A percentile compares a stretch with the other conserved stretches of the same genome.
Evolutionary conservation across 208 protist genomes (phyloP).

Genomic region (Acanthamoeba culbertsoni): DNA sequence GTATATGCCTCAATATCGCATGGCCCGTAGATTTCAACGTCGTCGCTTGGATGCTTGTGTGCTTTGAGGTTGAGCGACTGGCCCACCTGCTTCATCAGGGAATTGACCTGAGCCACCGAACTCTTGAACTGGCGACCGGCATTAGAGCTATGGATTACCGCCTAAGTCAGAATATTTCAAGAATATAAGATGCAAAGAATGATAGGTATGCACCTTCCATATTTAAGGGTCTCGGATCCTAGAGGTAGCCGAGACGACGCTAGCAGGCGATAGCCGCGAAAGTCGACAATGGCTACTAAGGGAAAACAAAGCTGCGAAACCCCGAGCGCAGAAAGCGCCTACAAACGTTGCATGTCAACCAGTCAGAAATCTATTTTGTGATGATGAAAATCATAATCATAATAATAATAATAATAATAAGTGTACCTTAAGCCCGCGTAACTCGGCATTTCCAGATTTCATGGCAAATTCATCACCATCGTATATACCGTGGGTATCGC

Average conservation of each 20-base stretch:
- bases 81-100: neutral
- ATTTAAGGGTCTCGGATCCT: conserved; percentile 55
- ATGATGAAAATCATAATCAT: no score
- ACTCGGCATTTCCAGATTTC: conserved; percentile 41
- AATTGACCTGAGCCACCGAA: neutral
- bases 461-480: conserved; percentile 61
- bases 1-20: conserved; percentile 21
- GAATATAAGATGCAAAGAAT: neutral
- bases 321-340: conserved; percentile 1
- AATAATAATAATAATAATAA: neutral
- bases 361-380: no score
- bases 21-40: neutral
- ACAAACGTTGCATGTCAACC: no score
- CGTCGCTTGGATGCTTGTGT: neutral
- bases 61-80: conserved; percentile 48
- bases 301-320: conserved; percentile 13
- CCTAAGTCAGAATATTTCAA: neutral
- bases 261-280: conserved; percentile 60
- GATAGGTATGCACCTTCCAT: neutral
- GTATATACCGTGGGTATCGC: conserved; percentile 54
- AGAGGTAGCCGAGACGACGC: conserved; percentile 42
- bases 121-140: neutral
- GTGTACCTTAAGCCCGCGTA: conserved; percentile 28
- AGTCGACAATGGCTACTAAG: conserved; percentile 61
- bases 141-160: neutral